Base-by-base conservation (phyloP, 768 basidiomycete species). In the Cystobasidium onofrii region DNA sequence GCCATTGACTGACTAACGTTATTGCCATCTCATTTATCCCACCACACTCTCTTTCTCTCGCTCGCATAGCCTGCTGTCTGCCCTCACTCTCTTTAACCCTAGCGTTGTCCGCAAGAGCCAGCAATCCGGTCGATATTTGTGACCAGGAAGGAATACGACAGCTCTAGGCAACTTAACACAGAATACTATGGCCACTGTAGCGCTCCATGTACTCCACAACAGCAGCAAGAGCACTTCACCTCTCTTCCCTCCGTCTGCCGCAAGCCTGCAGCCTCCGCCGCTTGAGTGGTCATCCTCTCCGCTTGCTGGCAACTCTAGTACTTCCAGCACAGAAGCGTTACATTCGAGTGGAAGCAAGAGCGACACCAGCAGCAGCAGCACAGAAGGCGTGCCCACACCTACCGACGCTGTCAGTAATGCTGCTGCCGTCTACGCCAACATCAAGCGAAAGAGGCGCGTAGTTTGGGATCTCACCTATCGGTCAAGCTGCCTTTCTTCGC, bases 381-480 rank as follows among this genome's bases (percentile, higher is more conserved):
- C 23, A 12, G 57, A 60, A 60, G 57, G 23, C 39, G 2, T 46
- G 6, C 63, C 63, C 39, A 64, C 63, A 13, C 63, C 63, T 10
- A 43, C 10, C 18, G 63, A 64, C 63, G 29, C 25, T 7, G 34
- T 27, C 63, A 64, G 63, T 34, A 64, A 43, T 39, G 36, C 63
- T 23, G 25, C 63, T 31, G 39, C 33, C 29, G 18, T 29, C 63
- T 36, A 25, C 25, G 43, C 63, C 63, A 52, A 33, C 34, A 29
- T 41, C 25, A 44, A 50, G 13, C 36, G 29, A 29, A 67, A 67
- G 46, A 23, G 65, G 41, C 41, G 65, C n/a, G 44, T 67, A 33
- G 29, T 43, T n/a, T 67, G 65, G 65, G 65, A 67, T 20, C 65
- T 67, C 20, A n/a, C 7, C 25, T 36, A 67, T 29, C n/a, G 65